Base-by-base conservation (phyloP, 2,329 filamentous ascomycete species). In the Pseudogymnoascus sp. region DNA sequence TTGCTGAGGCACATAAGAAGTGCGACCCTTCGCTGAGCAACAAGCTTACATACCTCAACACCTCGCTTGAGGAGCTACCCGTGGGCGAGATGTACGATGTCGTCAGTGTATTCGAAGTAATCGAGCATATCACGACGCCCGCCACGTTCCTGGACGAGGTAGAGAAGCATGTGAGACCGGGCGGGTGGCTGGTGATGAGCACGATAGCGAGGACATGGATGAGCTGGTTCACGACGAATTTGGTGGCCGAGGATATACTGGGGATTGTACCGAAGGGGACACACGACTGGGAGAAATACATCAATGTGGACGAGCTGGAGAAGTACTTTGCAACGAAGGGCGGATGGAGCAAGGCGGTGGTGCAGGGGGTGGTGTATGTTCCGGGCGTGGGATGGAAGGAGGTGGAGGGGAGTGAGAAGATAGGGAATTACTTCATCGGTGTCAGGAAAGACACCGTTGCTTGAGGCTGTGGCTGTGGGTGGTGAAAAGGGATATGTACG, bases 341-440 rank as follows among this genome's bases (percentile, higher is more conserved):
- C 65, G 80, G 77, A 1, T 93, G 88, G 87, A 81, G 79, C 74
- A 80, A 72, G 69, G 81, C 81, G 40, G 78, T 78, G 71, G 82
- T 88, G 66, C 86, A 90, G 81, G 95, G 95, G 0, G 91, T 96
- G 7, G 81, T 96, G 59, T 99, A 96, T 78, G 82, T 97, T 63
- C 95, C 95, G 0, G 92, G 91, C 0, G 64, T 96, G 51, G 95
- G 95, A 2, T 97, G 95, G 95, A 92, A 83, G 77, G 85, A 91
- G 74, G 86, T 97, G 4, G 75, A 77, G 23, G 90, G 91, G 2
- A 89, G 91, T 70, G 93, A 97, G 78, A 86, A 85, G 72, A 85
- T 91, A 72, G 93, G 93, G 8, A 99, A 99, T 75, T 99, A 97
- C 77, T 97, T 99, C 76, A 96, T 97, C 75, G 95, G 85, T 7